phyloP scores from a whole-genome alignment of 164 flowering plant species.

The Vitis riparia region DNA sequence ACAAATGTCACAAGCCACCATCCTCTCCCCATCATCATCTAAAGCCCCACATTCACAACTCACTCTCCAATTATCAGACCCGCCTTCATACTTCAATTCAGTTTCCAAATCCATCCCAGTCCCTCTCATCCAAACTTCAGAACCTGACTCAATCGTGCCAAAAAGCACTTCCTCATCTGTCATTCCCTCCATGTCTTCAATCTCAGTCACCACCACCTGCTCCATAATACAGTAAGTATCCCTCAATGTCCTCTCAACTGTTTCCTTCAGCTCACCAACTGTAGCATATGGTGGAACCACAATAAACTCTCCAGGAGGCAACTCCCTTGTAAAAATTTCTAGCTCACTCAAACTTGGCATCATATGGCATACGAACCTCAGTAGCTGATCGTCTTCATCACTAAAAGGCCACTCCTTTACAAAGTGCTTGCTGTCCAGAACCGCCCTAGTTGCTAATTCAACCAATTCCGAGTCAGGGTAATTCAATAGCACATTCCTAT shows the following conservation, averaged over 20 bases:
- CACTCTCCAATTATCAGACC: conserved; percentile 59
- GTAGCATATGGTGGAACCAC: conserved; percentile 65
- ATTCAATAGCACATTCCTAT: conserved; percentile 39
- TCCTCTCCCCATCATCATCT: conserved; percentile 85
- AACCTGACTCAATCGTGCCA: conserved; percentile 56
- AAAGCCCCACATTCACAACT: conserved; percentile 60
- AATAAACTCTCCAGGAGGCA: conserved; percentile 49
- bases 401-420: conserved; percentile 73
- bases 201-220: conserved; percentile 41
- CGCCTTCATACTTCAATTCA: conserved; percentile 55
- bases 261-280: conserved; percentile 58
- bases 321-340: conserved; percentile 10
- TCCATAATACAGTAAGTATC: conserved; percentile 70
- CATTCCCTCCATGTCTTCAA: conserved; percentile 37
- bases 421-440: conserved; percentile 68
- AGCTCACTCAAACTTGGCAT: conserved; percentile 24
- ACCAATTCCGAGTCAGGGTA: conserved; percentile 36
- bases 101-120: conserved; percentile 38
- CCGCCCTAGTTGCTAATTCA: conserved; percentile 34
- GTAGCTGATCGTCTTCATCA: conserved; percentile 51
- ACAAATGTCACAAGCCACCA: conserved; percentile 72
- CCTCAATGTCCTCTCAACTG: conserved; percentile 51
- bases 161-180: conserved; percentile 56
- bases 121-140: conserved; percentile 50
- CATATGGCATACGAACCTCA: conserved; percentile 59